A percentile compares a stretch with the other conserved stretches of the same genome.
These are phyloP conservation scores for Gnomoniopsis smithogilvyi DNA, from an alignment of 2,329 filamentous ascomycete genomes.

Conservation along the genomic window DNA sequence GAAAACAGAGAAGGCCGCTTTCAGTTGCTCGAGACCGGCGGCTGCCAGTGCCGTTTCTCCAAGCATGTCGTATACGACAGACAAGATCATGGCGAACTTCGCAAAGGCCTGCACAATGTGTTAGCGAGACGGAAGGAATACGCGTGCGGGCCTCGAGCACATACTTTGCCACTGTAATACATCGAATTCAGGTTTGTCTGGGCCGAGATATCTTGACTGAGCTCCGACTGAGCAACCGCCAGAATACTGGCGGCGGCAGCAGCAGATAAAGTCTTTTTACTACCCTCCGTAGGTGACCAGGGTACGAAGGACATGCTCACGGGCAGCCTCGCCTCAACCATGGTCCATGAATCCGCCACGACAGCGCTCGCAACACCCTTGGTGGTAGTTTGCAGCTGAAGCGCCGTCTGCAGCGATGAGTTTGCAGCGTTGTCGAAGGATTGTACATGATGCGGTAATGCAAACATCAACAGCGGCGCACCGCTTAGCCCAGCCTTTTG, in stretches of 20 bases:
- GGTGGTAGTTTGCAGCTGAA: slow-evolving; percentile 74
- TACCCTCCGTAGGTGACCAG: slow-evolving; percentile 59
- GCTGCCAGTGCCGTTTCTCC: slow-evolving; percentile 55
- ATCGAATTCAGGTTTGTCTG: slow-evolving; percentile 79
- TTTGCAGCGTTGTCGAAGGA: slow-evolving; percentile 63
- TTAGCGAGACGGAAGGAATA: not conserved
- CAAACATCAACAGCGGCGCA: slow-evolving; percentile 74
- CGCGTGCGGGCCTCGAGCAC: slow-evolving; percentile 3
- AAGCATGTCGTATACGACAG: slow-evolving; percentile 62
- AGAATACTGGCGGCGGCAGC: slow-evolving; percentile 58
- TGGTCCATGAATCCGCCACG: slow-evolving; percentile 69
- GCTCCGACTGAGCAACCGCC: slow-evolving; percentile 65
- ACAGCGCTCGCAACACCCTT: slow-evolving; percentile 79
- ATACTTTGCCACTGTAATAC: slow-evolving; percentile 86
- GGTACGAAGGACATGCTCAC: slow-evolving; percentile 73
- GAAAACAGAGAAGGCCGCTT: slow-evolving; percentile 65
- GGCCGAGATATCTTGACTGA: slow-evolving; percentile 70
- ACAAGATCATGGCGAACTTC: slow-evolving; percentile 71
- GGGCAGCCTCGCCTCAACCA: slow-evolving; percentile 73
- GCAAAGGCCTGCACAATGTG: slow-evolving; percentile 53
- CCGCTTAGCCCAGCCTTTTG: slow-evolving; percentile 62
- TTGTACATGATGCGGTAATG: slow-evolving; percentile 78
- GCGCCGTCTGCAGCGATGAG: slow-evolving; percentile 46
- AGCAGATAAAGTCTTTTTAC: slow-evolving; percentile 44
- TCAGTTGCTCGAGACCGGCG: slow-evolving; percentile 58